Evolutionary conservation across 2,329 filamentous ascomycete genomes (phyloP), one percentile per base, ranked within the genome.

Genomic region (Pestalotiopsis sp.): DNA sequence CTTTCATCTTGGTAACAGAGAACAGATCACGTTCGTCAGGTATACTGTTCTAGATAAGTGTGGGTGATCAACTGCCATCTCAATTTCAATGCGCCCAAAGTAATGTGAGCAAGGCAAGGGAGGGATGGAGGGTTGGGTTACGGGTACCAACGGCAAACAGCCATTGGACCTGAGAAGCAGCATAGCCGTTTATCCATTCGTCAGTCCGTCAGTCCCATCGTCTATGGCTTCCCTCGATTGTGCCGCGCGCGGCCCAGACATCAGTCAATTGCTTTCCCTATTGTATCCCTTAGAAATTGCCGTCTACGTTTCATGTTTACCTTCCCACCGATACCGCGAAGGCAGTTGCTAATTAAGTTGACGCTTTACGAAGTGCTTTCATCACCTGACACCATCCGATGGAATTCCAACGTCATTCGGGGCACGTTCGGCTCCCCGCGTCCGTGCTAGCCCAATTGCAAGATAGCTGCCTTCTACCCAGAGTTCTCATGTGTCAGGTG

Each of bases 371-470:
- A 62, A 40, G 12, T 38, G n/a, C 41, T 40, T 52, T 64, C 40
- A 49, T 64, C 61, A 64, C 61, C n/a, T 64, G 61, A 52, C 61
- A 64, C 38, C 61, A 64, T 64, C 31, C 20, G 20, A 64, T 64
- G 17, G 12, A 64, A 64, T 64, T 64, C 36, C 61, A 64, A 64
- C 61, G 61, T 64, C 61, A 64, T 64, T 45, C 61, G 40, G 59
- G 45, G 23, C n/a, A 52, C 45, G 45, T 20, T 52, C 45, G 45
- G 45, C 45, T 52, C 61, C 61, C 61, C 61, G 61, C 61, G 38
- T 64, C 61, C 61, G 61, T 62, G 27, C 59, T 40, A 40, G 59
- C 27, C 31, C 56, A 9, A n/a, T 52, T 52, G 45, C 9, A n/a
- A 52, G 14, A 52, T 52, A 52, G 6, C 17, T 52, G 45, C 45